phyloP scores from a whole-genome alignment of 2,329 filamentous ascomycete species.

The Huntiella moniliformis region DNA sequence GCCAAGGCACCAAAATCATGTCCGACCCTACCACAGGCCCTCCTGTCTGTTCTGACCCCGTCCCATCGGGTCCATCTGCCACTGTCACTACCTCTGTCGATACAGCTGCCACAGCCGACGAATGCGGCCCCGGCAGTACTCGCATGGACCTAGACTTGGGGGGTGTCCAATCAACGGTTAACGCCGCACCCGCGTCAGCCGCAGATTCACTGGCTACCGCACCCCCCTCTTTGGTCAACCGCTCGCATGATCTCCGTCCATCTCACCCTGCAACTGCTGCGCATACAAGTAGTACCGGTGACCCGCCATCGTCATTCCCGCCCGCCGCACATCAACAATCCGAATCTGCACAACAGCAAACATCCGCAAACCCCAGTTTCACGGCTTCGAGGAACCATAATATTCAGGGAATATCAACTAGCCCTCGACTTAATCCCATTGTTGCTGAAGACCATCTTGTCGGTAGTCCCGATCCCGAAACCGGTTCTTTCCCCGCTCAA shows the following conservation, averaged over 20 bases:
- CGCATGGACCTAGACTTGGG: too few species aligned
- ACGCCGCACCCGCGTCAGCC: not conserved
- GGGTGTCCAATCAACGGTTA: too few species aligned
- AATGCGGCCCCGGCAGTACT: too few species aligned
- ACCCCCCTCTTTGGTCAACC: not conserved
- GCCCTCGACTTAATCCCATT: not conserved
- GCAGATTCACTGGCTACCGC: not conserved
- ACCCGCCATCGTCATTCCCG: not conserved
- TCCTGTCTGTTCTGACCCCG: not conserved
- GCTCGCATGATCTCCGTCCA: conserved; percentile 2
- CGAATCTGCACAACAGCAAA: not conserved
- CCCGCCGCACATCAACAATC: not conserved
- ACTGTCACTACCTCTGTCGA: conserved; percentile 3
- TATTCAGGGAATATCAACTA: not conserved
- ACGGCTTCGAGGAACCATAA: not conserved
- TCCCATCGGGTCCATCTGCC: not conserved
- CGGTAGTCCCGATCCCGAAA: not conserved
- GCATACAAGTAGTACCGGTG: conserved; percentile 3
- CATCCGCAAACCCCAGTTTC: not conserved
- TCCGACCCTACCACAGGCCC: not conserved
- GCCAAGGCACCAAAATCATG: not conserved
- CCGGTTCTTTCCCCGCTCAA: not conserved
- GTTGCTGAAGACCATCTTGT: conserved; percentile 1
- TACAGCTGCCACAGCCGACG: conserved; percentile 1
- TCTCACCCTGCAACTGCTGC: not conserved